Evolutionary conservation across 2,329 filamentous ascomycete genomes (phyloP).

Genomic region (Aspergillus ibericus): DNA sequence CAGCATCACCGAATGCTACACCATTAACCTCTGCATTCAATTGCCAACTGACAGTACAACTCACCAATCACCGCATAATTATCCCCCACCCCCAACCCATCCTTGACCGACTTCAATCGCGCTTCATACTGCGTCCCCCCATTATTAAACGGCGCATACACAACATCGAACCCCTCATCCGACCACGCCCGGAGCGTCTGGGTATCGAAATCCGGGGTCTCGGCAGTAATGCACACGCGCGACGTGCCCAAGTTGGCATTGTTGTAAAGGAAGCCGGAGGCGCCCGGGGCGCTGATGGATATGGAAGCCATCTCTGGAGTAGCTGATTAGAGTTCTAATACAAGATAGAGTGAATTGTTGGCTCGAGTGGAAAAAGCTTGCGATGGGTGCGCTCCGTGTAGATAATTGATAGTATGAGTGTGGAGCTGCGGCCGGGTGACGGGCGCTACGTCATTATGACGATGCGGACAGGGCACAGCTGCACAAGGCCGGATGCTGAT

Average conservation of each 20-base stretch:
- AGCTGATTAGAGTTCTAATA: not conserved
- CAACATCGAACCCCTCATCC: constrained; percentile 61
- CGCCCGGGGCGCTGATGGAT: constrained; percentile 34
- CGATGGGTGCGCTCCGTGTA: not conserved
- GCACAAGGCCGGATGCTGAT: not conserved
- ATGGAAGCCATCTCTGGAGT: constrained; percentile 30
- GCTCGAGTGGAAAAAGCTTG: not conserved
- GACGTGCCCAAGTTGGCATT: constrained; percentile 32
- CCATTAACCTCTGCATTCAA: not conserved
- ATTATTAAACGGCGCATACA: constrained; percentile 58
- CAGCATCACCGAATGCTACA: constrained; percentile 62
- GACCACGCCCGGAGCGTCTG: constrained; percentile 56
- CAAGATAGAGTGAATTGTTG: not conserved
- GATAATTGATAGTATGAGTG: not conserved
- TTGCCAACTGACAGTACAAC: constrained; percentile 4
- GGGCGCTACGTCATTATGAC: constrained; percentile 9
- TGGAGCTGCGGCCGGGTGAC: not conserved
- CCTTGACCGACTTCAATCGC: constrained; percentile 52
- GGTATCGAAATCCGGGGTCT: constrained; percentile 52
- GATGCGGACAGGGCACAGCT: not conserved
- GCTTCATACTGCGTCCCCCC: constrained; percentile 53
- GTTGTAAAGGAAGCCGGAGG: constrained; percentile 37
- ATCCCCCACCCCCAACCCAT: constrained; percentile 57
- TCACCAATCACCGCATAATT: constrained; percentile 64
- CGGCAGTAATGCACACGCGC: constrained; percentile 35